Evolutionary conservation across 2,329 filamentous ascomycete species (phyloP).

Genomic region (Nigrospora sphaerica): DNA sequence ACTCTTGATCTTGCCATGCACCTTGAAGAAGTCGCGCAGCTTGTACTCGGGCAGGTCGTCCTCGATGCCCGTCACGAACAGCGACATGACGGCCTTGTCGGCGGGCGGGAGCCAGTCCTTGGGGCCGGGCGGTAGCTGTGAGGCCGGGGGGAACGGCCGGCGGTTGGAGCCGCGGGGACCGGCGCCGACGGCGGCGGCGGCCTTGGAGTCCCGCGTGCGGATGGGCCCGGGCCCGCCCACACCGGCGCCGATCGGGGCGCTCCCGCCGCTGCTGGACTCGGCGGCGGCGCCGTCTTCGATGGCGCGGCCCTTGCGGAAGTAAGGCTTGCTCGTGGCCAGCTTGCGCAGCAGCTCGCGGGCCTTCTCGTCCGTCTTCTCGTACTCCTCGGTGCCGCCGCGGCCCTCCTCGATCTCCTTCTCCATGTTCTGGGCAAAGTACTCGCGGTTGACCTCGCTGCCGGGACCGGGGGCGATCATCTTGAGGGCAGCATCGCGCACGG

Average conservation of each 20-base stretch:
- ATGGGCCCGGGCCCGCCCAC: conserved; percentile 67
- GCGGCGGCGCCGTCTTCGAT: conserved; percentile 51
- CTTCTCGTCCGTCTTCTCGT: conserved; percentile 96
- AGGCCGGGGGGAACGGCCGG: conserved; percentile 60
- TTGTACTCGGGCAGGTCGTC: conserved; percentile 93
- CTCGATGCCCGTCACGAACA: conserved; percentile 93
- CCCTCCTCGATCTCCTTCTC: conserved; percentile 94
- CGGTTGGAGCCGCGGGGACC: conserved; percentile 29
- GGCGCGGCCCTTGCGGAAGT: conserved; percentile 80
- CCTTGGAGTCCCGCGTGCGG: conserved; percentile 61
- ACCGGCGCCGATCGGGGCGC: conserved; percentile 49
- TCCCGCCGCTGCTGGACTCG: conserved; percentile 29
- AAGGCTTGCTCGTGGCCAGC: conserved; percentile 87
- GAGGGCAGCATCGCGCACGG: conserved; percentile 88
- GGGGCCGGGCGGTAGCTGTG: conserved; percentile 70
- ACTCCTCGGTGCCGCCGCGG: conserved; percentile 75
- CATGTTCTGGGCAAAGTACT: conserved; percentile 97
- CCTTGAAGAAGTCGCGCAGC: conserved; percentile 82
- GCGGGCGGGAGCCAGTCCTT: conserved; percentile 80
- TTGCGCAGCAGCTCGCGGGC: conserved; percentile 79
- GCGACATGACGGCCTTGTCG: conserved; percentile 80
- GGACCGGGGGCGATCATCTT: conserved; percentile 97
- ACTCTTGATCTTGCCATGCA: conserved; percentile 84
- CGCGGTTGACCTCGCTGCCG: conserved; percentile 84
- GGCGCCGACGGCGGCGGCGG: conserved; percentile 42